Evolutionary conservation across 2,329 filamentous ascomycete species (phyloP).

Genomic region (Ophiostoma novo-ulmi): DNA sequence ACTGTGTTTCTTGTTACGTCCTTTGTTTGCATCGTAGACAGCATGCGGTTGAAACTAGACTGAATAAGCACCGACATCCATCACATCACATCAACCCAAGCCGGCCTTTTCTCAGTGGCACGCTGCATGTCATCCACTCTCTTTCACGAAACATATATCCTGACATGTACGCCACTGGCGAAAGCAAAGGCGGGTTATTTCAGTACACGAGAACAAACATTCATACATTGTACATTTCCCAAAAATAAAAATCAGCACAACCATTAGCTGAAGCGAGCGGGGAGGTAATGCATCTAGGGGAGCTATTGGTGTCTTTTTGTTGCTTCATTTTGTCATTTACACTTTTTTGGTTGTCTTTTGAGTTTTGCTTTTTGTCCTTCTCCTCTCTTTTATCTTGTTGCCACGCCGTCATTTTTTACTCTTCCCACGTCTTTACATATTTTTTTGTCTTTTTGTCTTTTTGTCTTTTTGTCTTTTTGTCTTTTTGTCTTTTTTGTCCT

Average conservation of each 20-base stretch:
- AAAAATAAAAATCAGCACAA: conserved; percentile 6
- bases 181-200: neutral
- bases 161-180: neutral
- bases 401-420: conserved; percentile 11
- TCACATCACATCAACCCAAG: neutral
- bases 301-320: neutral
- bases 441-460: neutral
- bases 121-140: conserved; percentile 8
- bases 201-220: neutral
- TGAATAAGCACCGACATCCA: neutral
- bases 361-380: neutral
- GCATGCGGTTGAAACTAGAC: conserved; percentile 5
- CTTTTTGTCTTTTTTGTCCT: neutral
- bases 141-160: neutral
- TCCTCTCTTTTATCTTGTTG: neutral
- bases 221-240: neutral
- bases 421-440: conserved; percentile 12
- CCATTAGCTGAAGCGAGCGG: neutral
- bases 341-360: conserved; percentile 10
- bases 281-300: conserved; percentile 13
- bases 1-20: neutral
- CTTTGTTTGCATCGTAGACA: neutral
- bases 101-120: neutral
- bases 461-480: neutral
- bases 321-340: neutral